Evolutionary conservation across 768 basidiomycete species (phyloP).

Genomic region (Mrakia gelida): DNA sequence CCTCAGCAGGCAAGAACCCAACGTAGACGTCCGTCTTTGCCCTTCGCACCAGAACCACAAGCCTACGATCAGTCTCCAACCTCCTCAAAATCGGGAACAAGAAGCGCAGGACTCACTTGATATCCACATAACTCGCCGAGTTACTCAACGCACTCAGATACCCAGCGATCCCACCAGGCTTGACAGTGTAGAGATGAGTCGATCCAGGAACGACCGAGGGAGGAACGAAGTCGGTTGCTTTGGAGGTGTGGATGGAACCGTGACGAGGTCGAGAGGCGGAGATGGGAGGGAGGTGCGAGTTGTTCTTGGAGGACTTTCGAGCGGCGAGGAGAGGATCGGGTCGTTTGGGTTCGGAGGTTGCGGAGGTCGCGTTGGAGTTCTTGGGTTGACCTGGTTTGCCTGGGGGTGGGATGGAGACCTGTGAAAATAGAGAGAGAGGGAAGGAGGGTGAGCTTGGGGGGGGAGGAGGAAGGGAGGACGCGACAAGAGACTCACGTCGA

Average conservation of each 20-base stretch:
- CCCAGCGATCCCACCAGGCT: constrained; percentile 95
- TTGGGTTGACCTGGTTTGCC: background rate
- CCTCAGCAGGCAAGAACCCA: constrained; percentile 82
- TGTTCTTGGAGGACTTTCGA: constrained; percentile 10
- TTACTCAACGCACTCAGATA: constrained; percentile 89
- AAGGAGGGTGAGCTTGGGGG: background rate
- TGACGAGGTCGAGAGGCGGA: constrained; percentile 17
- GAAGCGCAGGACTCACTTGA: constrained; percentile 48
- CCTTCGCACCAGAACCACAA: constrained; percentile 4
- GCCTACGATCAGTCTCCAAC: background rate
- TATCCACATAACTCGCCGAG: constrained; percentile 92
- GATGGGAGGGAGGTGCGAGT: constrained; percentile 8
- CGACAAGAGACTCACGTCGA: constrained; percentile 61
- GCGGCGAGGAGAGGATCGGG: background rate
- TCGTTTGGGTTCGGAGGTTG: constrained; percentile 3
- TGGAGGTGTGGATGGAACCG: background rate
- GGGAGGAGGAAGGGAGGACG: constrained; percentile 15
- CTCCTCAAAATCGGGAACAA: too few relatives aligned
- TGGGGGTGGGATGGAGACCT: constrained; percentile 27
- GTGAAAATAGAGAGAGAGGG: constrained; percentile 19
- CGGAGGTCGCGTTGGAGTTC: background rate
- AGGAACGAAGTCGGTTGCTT: background rate
- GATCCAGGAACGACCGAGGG: constrained; percentile 16
- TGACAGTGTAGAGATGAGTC: constrained; percentile 78
- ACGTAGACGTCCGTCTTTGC: constrained; percentile 99